Evolutionary conservation across 495 filamentous ascomycete species (phyloP).

Genomic region (Podospora pseudopauciseta): DNA sequence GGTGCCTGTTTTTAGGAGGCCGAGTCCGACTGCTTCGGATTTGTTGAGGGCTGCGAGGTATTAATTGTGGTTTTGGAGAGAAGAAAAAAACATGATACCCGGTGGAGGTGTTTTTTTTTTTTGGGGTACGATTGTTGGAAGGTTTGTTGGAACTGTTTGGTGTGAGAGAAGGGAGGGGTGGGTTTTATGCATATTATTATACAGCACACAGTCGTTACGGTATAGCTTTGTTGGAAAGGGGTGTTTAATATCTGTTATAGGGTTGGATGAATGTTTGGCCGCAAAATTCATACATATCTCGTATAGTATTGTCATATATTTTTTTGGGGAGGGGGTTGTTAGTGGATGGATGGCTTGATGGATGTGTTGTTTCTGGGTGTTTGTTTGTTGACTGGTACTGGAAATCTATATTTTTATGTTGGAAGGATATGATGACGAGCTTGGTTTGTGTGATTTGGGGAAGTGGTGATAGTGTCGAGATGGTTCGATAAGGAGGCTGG

Average conservation of each 20-base stretch:
- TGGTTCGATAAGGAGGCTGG: no score
- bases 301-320: background rate
- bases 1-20: constrained; percentile 22
- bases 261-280: background rate
- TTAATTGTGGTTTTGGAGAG: background rate
- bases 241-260: background rate
- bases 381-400: background rate
- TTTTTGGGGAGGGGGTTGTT: background rate
- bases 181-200: background rate
- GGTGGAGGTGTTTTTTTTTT: background rate
- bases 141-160: background rate
- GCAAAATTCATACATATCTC: background rate
- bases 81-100: constrained; percentile 1
- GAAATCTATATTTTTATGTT: constrained; percentile 1
- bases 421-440: background rate
- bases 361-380: background rate
- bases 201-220: background rate
- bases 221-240: background rate
- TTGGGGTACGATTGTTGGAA: no score
- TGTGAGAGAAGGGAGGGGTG: background rate
- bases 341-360: background rate
- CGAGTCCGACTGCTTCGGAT: constrained; percentile 22
- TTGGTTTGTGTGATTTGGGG: background rate
- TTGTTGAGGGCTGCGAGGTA: constrained; percentile 24
- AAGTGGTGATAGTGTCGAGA: background rate